phyloP scores from a whole-genome alignment of 768 basidiomycete genomes.

The Chiua virens region DNA sequence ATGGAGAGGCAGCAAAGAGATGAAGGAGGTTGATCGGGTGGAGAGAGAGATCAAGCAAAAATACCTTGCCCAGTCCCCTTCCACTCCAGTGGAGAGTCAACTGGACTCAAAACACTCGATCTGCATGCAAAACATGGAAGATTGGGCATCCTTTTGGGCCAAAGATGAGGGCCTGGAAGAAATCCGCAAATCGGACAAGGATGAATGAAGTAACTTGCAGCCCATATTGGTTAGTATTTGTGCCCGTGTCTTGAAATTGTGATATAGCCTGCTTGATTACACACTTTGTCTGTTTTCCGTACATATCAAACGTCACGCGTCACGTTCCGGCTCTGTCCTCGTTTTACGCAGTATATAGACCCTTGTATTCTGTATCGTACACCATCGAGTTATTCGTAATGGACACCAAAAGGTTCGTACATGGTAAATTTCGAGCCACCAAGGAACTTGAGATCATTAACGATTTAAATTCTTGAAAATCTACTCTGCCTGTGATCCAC shows the following conservation, averaged over 20 bases:
- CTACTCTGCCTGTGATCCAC: constrained; percentile 27
- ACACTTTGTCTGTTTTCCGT: not conserved
- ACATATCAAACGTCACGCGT: not conserved
- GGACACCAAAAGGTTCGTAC: too few species aligned
- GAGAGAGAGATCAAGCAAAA: constrained; percentile 54
- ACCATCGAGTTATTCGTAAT: too few species aligned
- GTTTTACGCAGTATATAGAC: constrained; percentile 1
- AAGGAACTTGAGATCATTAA: not conserved
- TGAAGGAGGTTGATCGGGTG: constrained; percentile 51
- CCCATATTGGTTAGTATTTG: not conserved
- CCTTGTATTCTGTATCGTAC: not conserved
- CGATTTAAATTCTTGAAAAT: not conserved
- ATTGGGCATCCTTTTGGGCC: constrained; percentile 57
- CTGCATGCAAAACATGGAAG: constrained; percentile 11
- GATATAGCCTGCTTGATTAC: constrained; percentile 1
- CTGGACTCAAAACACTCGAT: constrained; percentile 1
- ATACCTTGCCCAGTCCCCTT: constrained; percentile 31
- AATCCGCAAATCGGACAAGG: constrained; percentile 65
- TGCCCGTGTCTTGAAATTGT: not conserved
- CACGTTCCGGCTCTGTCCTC: not conserved
- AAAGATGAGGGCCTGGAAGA: constrained; percentile 75
- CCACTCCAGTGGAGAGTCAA: constrained; percentile 2
- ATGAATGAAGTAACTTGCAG: constrained; percentile 35
- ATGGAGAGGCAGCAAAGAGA: constrained; percentile 75
- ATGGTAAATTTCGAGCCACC: too few species aligned